Conservation (phyloP, 2,329 filamentous ascomycete genomes). For the Apiospora hydei region DNA sequence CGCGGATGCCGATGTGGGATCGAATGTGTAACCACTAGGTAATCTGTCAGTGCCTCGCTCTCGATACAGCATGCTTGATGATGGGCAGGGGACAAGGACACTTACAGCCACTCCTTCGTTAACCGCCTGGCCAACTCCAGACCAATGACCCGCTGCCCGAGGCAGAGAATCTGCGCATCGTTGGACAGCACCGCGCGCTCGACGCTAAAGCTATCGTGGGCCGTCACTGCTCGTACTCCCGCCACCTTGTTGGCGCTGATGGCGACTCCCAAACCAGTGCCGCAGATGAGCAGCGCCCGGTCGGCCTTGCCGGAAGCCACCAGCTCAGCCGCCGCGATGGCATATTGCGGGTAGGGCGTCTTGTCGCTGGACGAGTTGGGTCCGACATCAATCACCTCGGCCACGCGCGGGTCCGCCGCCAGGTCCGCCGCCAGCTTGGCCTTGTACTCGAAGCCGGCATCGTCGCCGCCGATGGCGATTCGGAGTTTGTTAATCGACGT, state of each 20-base stretch:
- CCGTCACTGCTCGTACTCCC: constrained; percentile 81
- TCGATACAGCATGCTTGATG: not conserved
- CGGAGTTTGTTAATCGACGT: not conserved
- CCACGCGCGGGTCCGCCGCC: constrained; percentile 68
- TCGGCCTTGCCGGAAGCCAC: constrained; percentile 69
- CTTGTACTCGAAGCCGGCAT: constrained; percentile 80
- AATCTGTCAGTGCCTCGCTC: not conserved
- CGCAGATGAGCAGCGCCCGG: constrained; percentile 80
- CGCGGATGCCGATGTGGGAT: constrained; percentile 27
- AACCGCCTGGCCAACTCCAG: constrained; percentile 78
- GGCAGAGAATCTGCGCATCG: constrained; percentile 83
- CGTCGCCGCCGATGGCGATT: constrained; percentile 44
- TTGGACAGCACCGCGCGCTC: constrained; percentile 83
- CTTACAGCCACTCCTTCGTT: constrained; percentile 74
- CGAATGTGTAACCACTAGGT: not conserved
- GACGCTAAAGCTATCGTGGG: constrained; percentile 82
- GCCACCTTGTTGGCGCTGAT: constrained; percentile 85
- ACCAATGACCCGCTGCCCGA: constrained; percentile 82
- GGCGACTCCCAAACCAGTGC: constrained; percentile 82
- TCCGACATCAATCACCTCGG: constrained; percentile 74
- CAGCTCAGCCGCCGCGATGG: constrained; percentile 71
- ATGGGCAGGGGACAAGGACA: not conserved
- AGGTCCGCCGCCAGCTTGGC: constrained; percentile 75
- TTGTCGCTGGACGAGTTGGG: constrained; percentile 70
- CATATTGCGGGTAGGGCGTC: constrained; percentile 80